phyloP scores from a whole-genome alignment of 78 protist genomes.

The Creolimax fragrantissima region DNA sequence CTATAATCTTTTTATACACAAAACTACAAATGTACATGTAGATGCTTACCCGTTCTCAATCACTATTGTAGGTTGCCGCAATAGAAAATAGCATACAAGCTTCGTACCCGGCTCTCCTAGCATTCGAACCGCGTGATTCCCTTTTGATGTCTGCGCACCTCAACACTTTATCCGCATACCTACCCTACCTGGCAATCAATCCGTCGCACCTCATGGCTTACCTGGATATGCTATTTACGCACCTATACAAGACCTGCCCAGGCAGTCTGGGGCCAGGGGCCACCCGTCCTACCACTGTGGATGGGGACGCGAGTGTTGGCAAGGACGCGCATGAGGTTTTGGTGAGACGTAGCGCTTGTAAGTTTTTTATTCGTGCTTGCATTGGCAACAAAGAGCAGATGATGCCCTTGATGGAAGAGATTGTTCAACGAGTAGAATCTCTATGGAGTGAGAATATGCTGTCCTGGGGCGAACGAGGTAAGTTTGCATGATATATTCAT shows the following conservation, averaged over 20 bases:
- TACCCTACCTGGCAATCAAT: neutral
- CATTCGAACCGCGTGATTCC: neutral
- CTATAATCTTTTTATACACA: neutral
- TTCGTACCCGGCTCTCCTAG: neutral
- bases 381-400: neutral
- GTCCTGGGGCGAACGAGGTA: neutral
- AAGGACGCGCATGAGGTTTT: neutral
- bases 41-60: neutral
- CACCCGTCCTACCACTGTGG: neutral
- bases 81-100: neutral
- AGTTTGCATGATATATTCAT: neutral
- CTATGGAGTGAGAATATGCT: neutral
- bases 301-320: neutral
- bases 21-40: neutral
- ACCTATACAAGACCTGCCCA: neutral
- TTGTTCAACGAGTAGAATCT: neutral
- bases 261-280: neutral
- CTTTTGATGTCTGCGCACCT: neutral
- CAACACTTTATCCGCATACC: neutral
- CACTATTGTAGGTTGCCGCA: neutral
- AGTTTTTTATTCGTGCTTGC: neutral
- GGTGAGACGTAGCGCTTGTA: neutral
- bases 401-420: neutral
- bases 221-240: neutral
- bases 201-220: neutral